Evolutionary conservation across 2,329 filamentous ascomycete genomes (phyloP), one percentile per base, ranked within the genome.

Genomic region (Berkeleyomyces rouxiae): DNA sequence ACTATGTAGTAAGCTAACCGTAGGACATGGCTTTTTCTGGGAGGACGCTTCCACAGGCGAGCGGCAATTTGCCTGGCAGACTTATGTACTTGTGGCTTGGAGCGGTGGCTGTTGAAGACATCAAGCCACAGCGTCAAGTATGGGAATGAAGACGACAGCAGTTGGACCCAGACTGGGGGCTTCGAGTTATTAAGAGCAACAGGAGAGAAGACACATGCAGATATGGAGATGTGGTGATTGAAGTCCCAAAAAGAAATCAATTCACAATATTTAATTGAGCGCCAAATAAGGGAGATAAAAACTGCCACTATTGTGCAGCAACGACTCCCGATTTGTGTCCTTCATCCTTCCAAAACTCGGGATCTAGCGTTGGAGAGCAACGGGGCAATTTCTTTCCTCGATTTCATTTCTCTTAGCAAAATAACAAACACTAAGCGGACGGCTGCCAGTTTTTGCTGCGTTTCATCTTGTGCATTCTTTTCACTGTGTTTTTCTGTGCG

Each of bases 391-490:
- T 59, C 39, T 36, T 59, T 42, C 16, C 11, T 9, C 13, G 31
- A 44, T 44, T 13, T 46, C 36, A 59, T 46, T 42, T 42, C 39
- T 59, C 43, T 13, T 42, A 43, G 7, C 43, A 43, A 46, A 59
- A 43, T 37, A 46, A n/a, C 31, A 44, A 36, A 46, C 33, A 10
- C 37, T 5, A 59, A 55, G 51, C 33, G 6, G n/a, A 33, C 36
- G 37, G 11, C 9, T 55, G 51, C 51, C 16, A 37, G 51, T 39
- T 55, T 23, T 55, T 53, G 31, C 13, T n/a, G 36, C 37, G 51
- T 55, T 55, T 55, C 51, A 55, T 58, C 61, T 53, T 40, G 33
- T 44, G 33, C 33, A 40, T 61, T 53, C 36, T 37, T 55, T 55
- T 16, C 31, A 31, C 1, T 42, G 10, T 40, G 31, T 23, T 4